Conservation (phyloP, 345 rosid genomes). For the Punica granatum region DNA sequence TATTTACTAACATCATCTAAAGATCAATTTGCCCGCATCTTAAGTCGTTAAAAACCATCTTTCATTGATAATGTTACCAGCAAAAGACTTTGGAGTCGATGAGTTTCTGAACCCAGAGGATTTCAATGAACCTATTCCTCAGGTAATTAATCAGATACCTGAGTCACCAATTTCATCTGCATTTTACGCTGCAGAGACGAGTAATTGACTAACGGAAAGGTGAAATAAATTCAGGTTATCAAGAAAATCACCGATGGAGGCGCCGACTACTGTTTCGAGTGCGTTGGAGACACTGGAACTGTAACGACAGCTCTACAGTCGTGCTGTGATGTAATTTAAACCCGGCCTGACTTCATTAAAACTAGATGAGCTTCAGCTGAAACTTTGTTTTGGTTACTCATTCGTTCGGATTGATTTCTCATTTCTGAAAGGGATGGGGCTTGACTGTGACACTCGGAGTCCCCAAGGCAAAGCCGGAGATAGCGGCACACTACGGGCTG, state of each 20-base stretch:
- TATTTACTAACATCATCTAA: conserved; percentile 4
- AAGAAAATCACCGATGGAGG: conserved; percentile 77
- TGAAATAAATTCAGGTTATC: conserved; percentile 44
- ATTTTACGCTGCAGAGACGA: neutral
- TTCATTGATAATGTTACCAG: conserved; percentile 27
- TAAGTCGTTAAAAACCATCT: neutral
- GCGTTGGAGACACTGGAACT: conserved; percentile 66
- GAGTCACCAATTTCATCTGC: neutral
- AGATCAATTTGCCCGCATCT: neutral
- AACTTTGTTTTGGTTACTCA: neutral
- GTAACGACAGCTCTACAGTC: conserved; percentile 78
- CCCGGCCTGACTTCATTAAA: neutral
- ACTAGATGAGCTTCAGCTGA: neutral
- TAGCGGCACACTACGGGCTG: conserved; percentile 70
- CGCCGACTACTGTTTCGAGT: conserved; percentile 84
- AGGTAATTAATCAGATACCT: conserved; percentile 34
- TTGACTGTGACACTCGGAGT: conserved; percentile 84
- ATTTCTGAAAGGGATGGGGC: conserved; percentile 73
- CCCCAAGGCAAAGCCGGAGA: conserved; percentile 70
- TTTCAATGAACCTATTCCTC: conserved; percentile 62
- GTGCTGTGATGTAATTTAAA: conserved; percentile 61
- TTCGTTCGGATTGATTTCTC: neutral
- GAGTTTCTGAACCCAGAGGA: conserved; percentile 66
- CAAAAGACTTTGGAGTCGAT: conserved; percentile 74
- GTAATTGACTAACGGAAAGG: neutral